Evolutionary conservation across 2,329 filamentous ascomycete genomes (phyloP).

Genomic region (Stemphylium beticola): DNA sequence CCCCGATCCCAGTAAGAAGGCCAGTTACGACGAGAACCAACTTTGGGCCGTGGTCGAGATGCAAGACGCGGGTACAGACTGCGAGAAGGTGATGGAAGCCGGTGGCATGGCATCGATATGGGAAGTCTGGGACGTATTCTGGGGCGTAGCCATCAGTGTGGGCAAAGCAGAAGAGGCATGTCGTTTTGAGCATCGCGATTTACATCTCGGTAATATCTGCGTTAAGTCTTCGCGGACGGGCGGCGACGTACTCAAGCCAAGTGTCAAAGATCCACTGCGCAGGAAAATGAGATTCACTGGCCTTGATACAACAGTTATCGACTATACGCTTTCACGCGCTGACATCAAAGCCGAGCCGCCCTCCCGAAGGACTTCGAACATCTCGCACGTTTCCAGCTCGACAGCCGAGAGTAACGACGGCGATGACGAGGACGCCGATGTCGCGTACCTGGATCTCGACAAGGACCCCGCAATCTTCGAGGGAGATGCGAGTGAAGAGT

Average conservation of each 20-base stretch:
- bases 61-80: conserved; percentile 67
- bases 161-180: conserved; percentile 66
- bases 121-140: conserved; percentile 68
- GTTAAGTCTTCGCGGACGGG: conserved; percentile 46
- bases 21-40: conserved; percentile 61
- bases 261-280: conserved; percentile 45
- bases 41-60: conserved; percentile 71
- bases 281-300: conserved; percentile 59
- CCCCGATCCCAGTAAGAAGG: conserved; percentile 62
- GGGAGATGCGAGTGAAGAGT: conserved; percentile 55
- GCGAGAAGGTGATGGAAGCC: conserved; percentile 49
- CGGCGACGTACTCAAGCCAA: conserved; percentile 33
- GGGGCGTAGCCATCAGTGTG: conserved; percentile 67
- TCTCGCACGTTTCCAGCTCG: conserved; percentile 16
- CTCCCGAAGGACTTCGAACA: conserved; percentile 12
- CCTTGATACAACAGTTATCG: conserved; percentile 69
- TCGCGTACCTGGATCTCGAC: conserved; percentile 56
- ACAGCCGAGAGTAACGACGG: not conserved
- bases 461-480: conserved; percentile 54
- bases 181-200: conserved; percentile 69
- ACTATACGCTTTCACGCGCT: conserved; percentile 71
- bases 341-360: conserved; percentile 47
- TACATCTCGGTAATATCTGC: conserved; percentile 72
- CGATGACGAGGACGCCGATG: conserved; percentile 20
- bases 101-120: conserved; percentile 49